phyloP scores from a whole-genome alignment of 1,284 basidiomycete species.

The Xerocomus amazonicus region DNA sequence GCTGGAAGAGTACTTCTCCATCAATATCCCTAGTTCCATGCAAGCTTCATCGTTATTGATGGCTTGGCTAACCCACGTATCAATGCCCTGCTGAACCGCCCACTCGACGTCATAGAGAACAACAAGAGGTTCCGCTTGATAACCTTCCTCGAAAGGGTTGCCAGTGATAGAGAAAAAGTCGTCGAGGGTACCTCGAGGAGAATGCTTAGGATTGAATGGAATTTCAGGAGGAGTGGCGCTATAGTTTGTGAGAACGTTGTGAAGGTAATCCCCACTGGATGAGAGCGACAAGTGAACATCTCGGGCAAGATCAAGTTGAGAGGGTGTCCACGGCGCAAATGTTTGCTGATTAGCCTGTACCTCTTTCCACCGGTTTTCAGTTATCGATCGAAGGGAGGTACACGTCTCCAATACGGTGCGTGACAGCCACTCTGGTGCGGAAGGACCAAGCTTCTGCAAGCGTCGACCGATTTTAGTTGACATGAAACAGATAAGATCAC shows the following conservation, averaged over 20 bases:
- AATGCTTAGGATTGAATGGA: constrained; percentile 12
- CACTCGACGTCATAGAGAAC: constrained; percentile 34
- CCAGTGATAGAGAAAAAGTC: constrained; percentile 10
- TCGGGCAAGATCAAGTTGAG: constrained; percentile 18
- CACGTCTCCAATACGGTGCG: not conserved
- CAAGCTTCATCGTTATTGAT: constrained; percentile 3
- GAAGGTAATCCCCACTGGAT: constrained; percentile 26
- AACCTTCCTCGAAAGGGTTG: constrained; percentile 8
- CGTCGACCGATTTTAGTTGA: constrained; percentile 34
- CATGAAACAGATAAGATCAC: constrained; percentile 30
- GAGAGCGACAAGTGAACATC: constrained; percentile 33
- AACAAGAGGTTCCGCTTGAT: constrained; percentile 12
- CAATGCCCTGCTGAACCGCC: constrained; percentile 25
- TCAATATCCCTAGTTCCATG: constrained; percentile 19
- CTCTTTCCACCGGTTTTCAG: constrained; percentile 9
- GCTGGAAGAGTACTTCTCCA: constrained; percentile 25
- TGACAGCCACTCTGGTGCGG: constrained; percentile 4
- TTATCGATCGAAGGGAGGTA: constrained; percentile 1
- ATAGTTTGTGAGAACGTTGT: constrained; percentile 8
- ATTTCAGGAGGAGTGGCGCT: not conserved
- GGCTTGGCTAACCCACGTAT: constrained; percentile 27
- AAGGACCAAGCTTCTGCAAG: constrained; percentile 32
- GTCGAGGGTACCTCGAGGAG: constrained; percentile 6
- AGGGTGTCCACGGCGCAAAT: constrained; percentile 24
- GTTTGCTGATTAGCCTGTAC: constrained; percentile 6